phyloP scores from a whole-genome alignment of 2,329 filamentous ascomycete genomes.

The Pseudofabraea citricarpa region DNA sequence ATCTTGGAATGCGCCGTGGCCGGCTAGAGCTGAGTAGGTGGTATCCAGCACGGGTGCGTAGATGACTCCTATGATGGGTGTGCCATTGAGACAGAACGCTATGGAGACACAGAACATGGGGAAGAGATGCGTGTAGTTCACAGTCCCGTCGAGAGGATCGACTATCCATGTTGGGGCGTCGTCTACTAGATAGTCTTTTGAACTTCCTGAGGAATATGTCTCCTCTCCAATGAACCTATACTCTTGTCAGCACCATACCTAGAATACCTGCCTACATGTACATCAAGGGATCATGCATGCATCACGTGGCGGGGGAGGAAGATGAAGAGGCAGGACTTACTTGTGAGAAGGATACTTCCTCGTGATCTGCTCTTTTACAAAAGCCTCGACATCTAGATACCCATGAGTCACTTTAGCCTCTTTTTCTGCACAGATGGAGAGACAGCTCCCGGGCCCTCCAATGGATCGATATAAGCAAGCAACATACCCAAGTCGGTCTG shows the following conservation, averaged over 20 bases:
- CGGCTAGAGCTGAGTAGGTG: conserved; percentile 62
- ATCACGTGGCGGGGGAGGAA: not conserved
- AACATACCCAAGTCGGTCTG: conserved; percentile 65
- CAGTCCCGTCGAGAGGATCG: conserved; percentile 72
- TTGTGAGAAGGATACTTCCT: conserved; percentile 60
- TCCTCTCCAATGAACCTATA: conserved; percentile 72
- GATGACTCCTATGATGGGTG: conserved; percentile 65
- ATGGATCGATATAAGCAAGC: no score
- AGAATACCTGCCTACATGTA: not conserved
- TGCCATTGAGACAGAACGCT: conserved; percentile 55
- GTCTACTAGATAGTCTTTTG: conserved; percentile 63
- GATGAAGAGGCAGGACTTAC: conserved; percentile 35
- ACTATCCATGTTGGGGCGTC: conserved; percentile 67
- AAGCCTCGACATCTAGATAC: conserved; percentile 61
- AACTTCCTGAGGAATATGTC: conserved; percentile 63
- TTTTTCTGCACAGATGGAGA: no score
- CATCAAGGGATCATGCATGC: not conserved
- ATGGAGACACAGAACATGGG: conserved; percentile 81
- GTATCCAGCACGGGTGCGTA: conserved; percentile 67
- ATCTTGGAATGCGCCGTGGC: conserved; percentile 57
- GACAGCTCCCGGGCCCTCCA: no score
- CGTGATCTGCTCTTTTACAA: conserved; percentile 57
- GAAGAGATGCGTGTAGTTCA: conserved; percentile 77
- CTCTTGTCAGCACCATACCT: not conserved
- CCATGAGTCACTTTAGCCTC: not conserved